phyloP scores from a whole-genome alignment of 441 rosid genomes.

The Croton laevigatus region DNA sequence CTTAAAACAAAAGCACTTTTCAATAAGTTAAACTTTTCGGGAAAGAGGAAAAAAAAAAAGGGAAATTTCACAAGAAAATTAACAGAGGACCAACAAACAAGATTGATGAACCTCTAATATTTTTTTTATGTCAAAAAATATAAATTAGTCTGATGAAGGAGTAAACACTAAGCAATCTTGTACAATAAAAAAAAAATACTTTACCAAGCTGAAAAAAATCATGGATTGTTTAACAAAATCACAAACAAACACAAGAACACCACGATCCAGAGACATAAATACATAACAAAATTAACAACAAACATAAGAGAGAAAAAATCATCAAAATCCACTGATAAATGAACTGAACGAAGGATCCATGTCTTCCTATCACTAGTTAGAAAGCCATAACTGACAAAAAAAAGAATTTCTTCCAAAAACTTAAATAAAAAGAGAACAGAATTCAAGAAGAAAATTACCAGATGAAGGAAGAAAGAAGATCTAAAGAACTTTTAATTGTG shows the following conservation, averaged over 20 bases:
- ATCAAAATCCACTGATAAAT: neutral
- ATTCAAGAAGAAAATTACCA: slow-evolving; percentile 13
- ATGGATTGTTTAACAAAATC: neutral
- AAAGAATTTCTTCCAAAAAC: neutral
- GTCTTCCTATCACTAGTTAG: neutral
- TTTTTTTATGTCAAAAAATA: neutral
- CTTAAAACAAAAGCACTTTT: slow-evolving; percentile 11
- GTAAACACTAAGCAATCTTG: neutral
- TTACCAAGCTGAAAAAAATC: neutral
- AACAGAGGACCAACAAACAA: neutral
- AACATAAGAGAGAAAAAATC: slow-evolving; percentile 17
- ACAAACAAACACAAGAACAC: slow-evolving; percentile 2
- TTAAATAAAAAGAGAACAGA: neutral
- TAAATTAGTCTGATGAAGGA: slow-evolving; percentile 11
- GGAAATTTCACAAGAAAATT: neutral
- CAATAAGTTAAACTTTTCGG: too few species aligned
- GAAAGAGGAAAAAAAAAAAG: too few species aligned
- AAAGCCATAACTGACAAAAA: neutral
- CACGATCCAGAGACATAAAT: slow-evolving; percentile 2
- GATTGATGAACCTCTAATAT: neutral
- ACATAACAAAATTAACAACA: neutral
- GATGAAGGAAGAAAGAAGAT: slow-evolving; percentile 4
- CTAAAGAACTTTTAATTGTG: neutral
- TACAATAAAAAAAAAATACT: neutral
- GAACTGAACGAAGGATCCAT: neutral